A percentile compares a stretch with the other conserved stretches of the same genome.
phyloP scores from a whole-genome alignment of 2,329 filamentous ascomycete genomes.

The Penicillium sp. region DNA sequence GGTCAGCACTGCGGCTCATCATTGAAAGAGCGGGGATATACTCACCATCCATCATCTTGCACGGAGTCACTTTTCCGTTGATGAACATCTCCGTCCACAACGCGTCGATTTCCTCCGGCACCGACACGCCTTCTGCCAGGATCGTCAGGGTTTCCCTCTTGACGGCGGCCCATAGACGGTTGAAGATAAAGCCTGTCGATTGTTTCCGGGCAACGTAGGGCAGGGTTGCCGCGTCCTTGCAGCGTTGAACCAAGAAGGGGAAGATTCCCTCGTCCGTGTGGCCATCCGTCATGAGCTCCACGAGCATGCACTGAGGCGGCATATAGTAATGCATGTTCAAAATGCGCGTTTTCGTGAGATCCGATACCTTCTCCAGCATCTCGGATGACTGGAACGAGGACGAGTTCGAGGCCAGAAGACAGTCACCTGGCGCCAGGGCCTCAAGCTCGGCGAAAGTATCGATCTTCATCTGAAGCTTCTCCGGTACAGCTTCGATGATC shows the following conservation, averaged over 20 bases:
- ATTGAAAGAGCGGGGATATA: neutral
- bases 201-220: constrained; percentile 48
- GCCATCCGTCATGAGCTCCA: constrained; percentile 56
- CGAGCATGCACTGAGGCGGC: constrained; percentile 46
- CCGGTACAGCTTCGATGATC: constrained; percentile 55
- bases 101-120: constrained; percentile 50
- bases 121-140: constrained; percentile 50
- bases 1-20: neutral
- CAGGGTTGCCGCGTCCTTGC: constrained; percentile 41
- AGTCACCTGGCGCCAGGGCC: constrained; percentile 43
- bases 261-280: constrained; percentile 46
- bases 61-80: constrained; percentile 30
- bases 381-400: constrained; percentile 53
- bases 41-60: constrained; percentile 46
- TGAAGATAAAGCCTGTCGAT: constrained; percentile 55
- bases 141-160: constrained; percentile 54
- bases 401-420: constrained; percentile 52
- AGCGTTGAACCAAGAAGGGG: constrained; percentile 45
- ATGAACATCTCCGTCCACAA: constrained; percentile 48
- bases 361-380: constrained; percentile 47
- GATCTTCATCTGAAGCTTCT: constrained; percentile 51
- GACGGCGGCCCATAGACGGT: constrained; percentile 57
- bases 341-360: constrained; percentile 39
- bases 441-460: constrained; percentile 50
- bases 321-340: constrained; percentile 56